phyloP scores from a whole-genome alignment of 306 rosid species.

The Begonia peltatifolia region DNA sequence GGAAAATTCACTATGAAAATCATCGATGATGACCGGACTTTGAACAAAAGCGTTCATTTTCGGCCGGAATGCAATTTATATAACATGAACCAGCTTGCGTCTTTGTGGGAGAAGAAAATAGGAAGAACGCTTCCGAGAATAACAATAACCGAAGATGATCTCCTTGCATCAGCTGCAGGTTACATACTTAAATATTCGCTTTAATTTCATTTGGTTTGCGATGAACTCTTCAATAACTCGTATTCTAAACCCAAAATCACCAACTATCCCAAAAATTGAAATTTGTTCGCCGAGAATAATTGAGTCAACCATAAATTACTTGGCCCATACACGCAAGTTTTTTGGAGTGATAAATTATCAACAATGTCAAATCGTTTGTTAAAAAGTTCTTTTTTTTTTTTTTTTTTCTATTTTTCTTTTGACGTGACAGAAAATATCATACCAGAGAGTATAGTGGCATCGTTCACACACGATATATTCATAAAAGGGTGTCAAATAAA shows the following conservation, averaged over 20 bases:
- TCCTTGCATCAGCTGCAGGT: slow-evolving; percentile 56
- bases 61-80: slow-evolving; percentile 35
- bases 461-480: slow-evolving; percentile 64
- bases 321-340: no score
- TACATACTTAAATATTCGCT: background rate
- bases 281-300: no score
- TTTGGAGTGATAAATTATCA: no score
- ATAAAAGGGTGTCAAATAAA: slow-evolving; percentile 55
- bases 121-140: slow-evolving; percentile 43
- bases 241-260: no score
- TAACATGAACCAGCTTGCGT: slow-evolving; percentile 43
- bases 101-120: slow-evolving; percentile 51
- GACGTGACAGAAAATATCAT: slow-evolving; percentile 31
- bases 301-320: no score
- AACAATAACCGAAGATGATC: slow-evolving; percentile 31
- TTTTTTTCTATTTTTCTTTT: no score
- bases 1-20: slow-evolving; percentile 47
- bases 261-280: no score
- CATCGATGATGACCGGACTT: slow-evolving; percentile 29
- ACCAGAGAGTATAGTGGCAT: slow-evolving; percentile 55
- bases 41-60: slow-evolving; percentile 46
- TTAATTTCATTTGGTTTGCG: background rate
- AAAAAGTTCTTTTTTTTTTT: no score
- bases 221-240: no score
- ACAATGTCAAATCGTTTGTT: no score